Base-by-base conservation (phyloP, 306 rosid species). In the Hippophae tibetana region DNA sequence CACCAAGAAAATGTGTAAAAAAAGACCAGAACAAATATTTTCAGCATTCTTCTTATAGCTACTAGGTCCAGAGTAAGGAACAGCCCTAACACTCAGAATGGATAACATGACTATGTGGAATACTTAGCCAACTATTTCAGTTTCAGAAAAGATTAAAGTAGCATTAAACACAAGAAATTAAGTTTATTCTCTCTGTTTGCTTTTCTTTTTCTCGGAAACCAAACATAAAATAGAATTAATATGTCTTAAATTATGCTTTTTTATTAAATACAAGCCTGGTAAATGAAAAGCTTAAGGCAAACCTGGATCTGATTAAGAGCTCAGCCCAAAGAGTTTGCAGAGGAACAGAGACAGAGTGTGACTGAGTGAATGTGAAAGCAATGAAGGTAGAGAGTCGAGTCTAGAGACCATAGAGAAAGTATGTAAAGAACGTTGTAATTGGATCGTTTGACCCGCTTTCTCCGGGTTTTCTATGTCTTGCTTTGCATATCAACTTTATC, bases 231-330 rank as follows among this genome's bases (percentile, higher is more conserved):
- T 14, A 69, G 52, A 68, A 68, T 57, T 61, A 52, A 42, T 13
- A 54, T 68, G 23, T 70, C 57, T 14, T 38, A 40, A 70, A 72
- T 54, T 58, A 42, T 65, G 62, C 47, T 49, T 9, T 8, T 64
- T 53, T 54, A 23, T 18, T 18, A 14, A 31, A 38, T 59, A 67
- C 7, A 23, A 56, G 62, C 65, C 10, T 13, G 43, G 42, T 56
- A 69, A 25, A 18, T 10, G 4, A 31, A 62, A 6, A 78, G 60
- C 64, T 18, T 23, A 44, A 72, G 52, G 47, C 80, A 68, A 60
- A 85, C 87, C 87, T 74, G 95, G 95, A 85, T 87, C 95, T 83
- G 80, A 69, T 61, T 13, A 51, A 61, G 54, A 31, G 38, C 38
- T 31, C 38, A 31, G 38, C 38, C 5, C 38, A 31, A 4, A 50